phyloP scores from a whole-genome alignment of 1,284 basidiomycete species.

The Phylloporus sp. region DNA sequence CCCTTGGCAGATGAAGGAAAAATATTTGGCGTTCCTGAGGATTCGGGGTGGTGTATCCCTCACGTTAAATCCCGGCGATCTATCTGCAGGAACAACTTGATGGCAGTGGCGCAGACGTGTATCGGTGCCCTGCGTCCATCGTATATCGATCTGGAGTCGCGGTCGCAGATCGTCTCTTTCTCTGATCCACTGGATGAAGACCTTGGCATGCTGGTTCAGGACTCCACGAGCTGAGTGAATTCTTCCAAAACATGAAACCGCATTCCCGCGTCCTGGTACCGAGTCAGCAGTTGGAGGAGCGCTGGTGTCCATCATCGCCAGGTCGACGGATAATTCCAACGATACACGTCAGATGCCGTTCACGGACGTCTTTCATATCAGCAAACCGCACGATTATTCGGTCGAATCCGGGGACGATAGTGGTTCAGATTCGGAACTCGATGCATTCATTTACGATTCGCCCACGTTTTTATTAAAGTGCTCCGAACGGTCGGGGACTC shows the following conservation, averaged over 20 bases:
- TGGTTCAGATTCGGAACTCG: slow-evolving; percentile 63
- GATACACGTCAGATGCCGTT: slow-evolving; percentile 75
- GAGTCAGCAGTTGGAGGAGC: slow-evolving; percentile 68
- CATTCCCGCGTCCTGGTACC: slow-evolving; percentile 42
- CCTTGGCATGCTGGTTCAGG: slow-evolving; percentile 85
- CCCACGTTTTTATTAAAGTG: slow-evolving; percentile 44
- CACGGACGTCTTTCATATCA: slow-evolving; percentile 73
- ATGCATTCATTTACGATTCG: slow-evolving; percentile 74
- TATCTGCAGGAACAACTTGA: slow-evolving; percentile 75
- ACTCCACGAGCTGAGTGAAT: slow-evolving; percentile 86
- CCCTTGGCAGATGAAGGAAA: slow-evolving; percentile 59
- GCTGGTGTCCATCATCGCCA: slow-evolving; percentile 78
- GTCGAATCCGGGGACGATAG: slow-evolving; percentile 56
- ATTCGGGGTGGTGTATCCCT: slow-evolving; percentile 87
- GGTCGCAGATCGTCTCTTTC: slow-evolving; percentile 42
- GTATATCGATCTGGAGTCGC: slow-evolving; percentile 72
- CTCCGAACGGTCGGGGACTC: slow-evolving; percentile 46
- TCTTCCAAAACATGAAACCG: slow-evolving; percentile 68
- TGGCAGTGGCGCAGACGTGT: slow-evolving; percentile 86
- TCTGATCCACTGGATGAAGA: slow-evolving; percentile 55
- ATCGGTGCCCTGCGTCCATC: slow-evolving; percentile 74
- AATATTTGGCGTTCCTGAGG: slow-evolving; percentile 81
- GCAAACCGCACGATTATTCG: slow-evolving; percentile 44
- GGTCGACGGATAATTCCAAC: slow-evolving; percentile 61
- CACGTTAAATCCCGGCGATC: slow-evolving; percentile 64